Evolutionary conservation across 306 rosid genomes (phyloP), one percentile per base, ranked within the genome.

Genomic region (Quercus rubra): DNA sequence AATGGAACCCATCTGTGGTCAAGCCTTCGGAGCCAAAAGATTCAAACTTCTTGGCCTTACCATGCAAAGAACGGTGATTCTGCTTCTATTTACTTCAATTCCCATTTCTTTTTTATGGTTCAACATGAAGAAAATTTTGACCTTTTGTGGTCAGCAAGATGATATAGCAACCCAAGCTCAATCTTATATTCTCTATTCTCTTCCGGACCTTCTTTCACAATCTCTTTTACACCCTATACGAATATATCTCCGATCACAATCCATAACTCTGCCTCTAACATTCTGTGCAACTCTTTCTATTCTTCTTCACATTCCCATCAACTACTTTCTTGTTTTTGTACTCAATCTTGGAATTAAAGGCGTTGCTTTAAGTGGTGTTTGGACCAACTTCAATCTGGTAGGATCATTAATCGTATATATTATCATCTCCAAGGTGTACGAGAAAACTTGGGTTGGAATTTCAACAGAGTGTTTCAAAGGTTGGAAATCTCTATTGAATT

Each of bases 1-100:
- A 1, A 92, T 95, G 99, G 99, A 95, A 41, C 99, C 99, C 73
- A 92, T 95, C 25, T 95, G 99, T 3, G 95, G 91, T 3, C 99
- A 95, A 67, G 99, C 98, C 76, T 95, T 90, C 27, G 99, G 99
- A 13, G 99, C 99, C 4, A 89, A 88, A 64, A 87, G 89, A 76
- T 86, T 74, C 91, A 95, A 95, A 79, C 94, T 95, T 27, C 23
- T 95, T 1, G 95, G 97, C 76, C 88, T 85, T 1, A 74, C 96
- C 27, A 67, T 92, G 87, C 99, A 89, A 68, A 90, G 90, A 63
- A 95, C 97, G 0, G 77, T 87, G 27, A 61, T 90, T 73, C 86
- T 95, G 27, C 99, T 95, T 43, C 83, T 95, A 1, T 5, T 91
- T 3, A 85, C 87, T 70, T 92, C 98, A 1, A 4, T 82, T 15